These are phyloP conservation scores for Draba incana DNA, from an alignment of 345 rosid species.

Conservation along the genomic window DNA sequence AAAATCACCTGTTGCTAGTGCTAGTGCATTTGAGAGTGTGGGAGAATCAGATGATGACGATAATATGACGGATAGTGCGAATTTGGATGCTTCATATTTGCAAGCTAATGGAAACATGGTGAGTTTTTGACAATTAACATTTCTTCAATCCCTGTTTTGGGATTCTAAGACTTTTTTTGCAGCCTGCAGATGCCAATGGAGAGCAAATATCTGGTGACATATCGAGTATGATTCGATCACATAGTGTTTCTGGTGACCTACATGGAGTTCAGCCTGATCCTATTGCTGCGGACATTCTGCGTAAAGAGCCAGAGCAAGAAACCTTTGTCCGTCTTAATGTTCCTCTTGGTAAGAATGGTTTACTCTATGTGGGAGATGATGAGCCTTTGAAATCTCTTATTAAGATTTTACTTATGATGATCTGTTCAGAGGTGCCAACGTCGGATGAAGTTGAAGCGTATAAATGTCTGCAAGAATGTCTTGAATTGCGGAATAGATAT, in stretches of 20 bases:
- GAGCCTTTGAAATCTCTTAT: conserved; percentile 6
- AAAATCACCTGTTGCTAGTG: conserved; percentile 92
- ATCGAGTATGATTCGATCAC: conserved; percentile 89
- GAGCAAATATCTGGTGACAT: conserved; percentile 65
- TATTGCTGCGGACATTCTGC: conserved; percentile 94
- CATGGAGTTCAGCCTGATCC: conserved; percentile 99
- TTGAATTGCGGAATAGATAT: conserved; percentile 83
- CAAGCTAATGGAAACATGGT: conserved; percentile 77
- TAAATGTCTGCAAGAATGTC: conserved; percentile 86
- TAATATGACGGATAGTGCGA: conserved; percentile 60
- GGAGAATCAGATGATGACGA: conserved; percentile 98
- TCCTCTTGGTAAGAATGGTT: conserved; percentile 62
- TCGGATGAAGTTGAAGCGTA: conserved; percentile 86
- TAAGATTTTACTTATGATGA: neutral
- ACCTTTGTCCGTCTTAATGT: conserved; percentile 85
- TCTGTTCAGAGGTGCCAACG: conserved; percentile 72
- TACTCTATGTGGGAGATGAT: neutral
- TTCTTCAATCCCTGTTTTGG: neutral
- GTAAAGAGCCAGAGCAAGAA: conserved; percentile 99
- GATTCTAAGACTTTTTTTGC: conserved; percentile 10
- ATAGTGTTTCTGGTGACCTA: conserved; percentile 90
- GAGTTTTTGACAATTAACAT: conserved; percentile 45
- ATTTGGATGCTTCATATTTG: conserved; percentile 64
- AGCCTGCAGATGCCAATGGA: conserved; percentile 57
- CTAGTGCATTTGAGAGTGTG: conserved; percentile 88